Evolutionary conservation across 805 yeast species (phyloP), one percentile per base, ranked within the genome.

Genomic region (Kodamaea restingae): DNA sequence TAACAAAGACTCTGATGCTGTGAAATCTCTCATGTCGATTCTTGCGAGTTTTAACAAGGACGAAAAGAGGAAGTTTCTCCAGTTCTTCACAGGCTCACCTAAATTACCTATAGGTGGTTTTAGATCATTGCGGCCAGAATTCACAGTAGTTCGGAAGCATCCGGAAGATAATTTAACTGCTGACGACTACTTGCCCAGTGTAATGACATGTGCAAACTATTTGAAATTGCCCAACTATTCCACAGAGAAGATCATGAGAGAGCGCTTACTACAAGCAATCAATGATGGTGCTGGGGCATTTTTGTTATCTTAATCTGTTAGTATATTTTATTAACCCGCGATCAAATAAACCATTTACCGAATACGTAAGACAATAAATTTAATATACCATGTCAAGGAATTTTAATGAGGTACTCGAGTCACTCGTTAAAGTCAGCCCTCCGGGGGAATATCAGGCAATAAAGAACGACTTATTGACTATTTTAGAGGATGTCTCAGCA

Each of bases 181-280:
- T 4, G 95, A 91, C 59, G 88, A 81, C 44, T 88, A 83, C 54
- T 68, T 93, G 41, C 98, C 98, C 2, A 87, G 96, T 62, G 98
- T 93, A 2, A 91, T 91, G 98, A 91, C 98, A 0, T 91, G 98
- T 67, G 97, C 95, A 3, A 91, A 91, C 56, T 93, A 91, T 55
- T 70, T 91, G 48, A 91, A 91, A 58, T 65, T 93, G 15, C 98
- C 98, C 4, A 76, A 84, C 46, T 93, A 91, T 56, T 73, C 87
- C 3, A 65, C 75, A 25, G 73, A 71, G 42, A 79, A 70, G 12
- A 60, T 85, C 1, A 72, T 93, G 81, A 65, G 58, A 36, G 55
- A 67, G 22, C 68, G 84, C 38, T 61, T 93, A 6, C 36, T 61
- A 9, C 83, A 77, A 43, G 97, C 98, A 0, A 77, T 88, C 53